Evolutionary conservation across 2,329 filamentous ascomycete genomes (phyloP), one percentile per base, ranked within the genome.

Genomic region (Cytospora paraplurivora): DNA sequence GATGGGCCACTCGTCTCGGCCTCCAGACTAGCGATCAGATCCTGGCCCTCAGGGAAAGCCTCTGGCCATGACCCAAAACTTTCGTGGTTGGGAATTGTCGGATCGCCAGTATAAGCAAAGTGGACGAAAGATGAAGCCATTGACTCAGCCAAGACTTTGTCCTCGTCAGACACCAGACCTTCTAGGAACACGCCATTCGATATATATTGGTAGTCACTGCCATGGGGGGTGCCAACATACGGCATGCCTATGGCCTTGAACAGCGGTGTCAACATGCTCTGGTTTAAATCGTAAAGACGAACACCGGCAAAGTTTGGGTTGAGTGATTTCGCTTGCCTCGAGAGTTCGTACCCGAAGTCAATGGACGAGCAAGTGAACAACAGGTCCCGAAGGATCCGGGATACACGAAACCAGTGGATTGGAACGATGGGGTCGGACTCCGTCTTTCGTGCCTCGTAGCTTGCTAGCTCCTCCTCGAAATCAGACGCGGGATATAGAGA

Each of bases 201-300:
- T 13, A 73, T 56, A 57, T 73, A 73, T 13, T 72, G 62, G 10
- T 62, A 62, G 53, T 73, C 72, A 37, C 71, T 73, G 0, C 71
- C 71, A 49, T 72, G 70, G 4, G 38, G 34, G 0, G 62, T 56
- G 7, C 70, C 68, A 7, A 73, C 8, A 27, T 68, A 73, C 0
- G 70, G 69, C 71, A 73, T 71, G 0, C 70, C 70, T 1, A 63
- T 68, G 0, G 21, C 66, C 0, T 57, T 47, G 32, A 73, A 71
- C 12, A 73, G 32, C 0, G 70, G 67, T 0, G 70, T 66, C 34
- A 72, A 33, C 69, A 72, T 71, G 59, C 68, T 72, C 58, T 74
- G 72, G 47, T 74, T 74, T n/a, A 73, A 51, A 35, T 66, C 62
- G 55, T 74, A 73, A 17, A 69, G 53, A 1, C 68, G 67, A 1